A percentile compares a stretch with the other conserved stretches of the same genome.
Conservation (phyloP, 176 grass and related monocot species). For the Eragrostis nindensis region DNA sequence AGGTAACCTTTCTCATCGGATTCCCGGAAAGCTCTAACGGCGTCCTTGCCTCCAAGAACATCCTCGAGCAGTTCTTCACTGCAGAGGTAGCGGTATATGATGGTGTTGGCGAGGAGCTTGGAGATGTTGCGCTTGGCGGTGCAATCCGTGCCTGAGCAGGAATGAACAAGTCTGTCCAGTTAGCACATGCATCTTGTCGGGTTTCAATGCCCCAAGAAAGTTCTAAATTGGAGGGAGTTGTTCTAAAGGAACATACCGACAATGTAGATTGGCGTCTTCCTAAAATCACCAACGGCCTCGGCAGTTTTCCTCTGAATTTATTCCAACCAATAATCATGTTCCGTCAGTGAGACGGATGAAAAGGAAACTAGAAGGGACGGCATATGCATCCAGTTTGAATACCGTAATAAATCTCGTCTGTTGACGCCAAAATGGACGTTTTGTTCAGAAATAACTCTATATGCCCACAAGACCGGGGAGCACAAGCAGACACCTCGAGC, state of each 20-base stretch:
- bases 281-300: slow-evolving; percentile 33
- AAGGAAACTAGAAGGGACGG: background rate
- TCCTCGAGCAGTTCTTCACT: slow-evolving; percentile 89
- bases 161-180: background rate
- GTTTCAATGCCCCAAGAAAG: background rate
- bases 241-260: slow-evolving; percentile 15
- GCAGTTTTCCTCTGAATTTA: slow-evolving; percentile 36
- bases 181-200: background rate
- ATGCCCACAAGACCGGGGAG: background rate
- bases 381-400: background rate
- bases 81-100: slow-evolving; percentile 90
- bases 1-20: slow-evolving; percentile 76
- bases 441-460: background rate
- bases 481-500: too few species aligned
- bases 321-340: slow-evolving; percentile 14
- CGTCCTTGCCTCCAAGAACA: slow-evolving; percentile 72
- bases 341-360: background rate
- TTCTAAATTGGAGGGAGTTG: background rate
- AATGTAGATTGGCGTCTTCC: slow-evolving; percentile 55
- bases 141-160: slow-evolving; percentile 67
- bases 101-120: slow-evolving; percentile 56
- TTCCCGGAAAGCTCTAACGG: slow-evolving; percentile 58
- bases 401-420: background rate
- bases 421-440: background rate
- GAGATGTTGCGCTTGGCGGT: slow-evolving; percentile 70